A percentile compares a stretch with the other conserved stretches of the same genome.
Evolutionary conservation across 1,139 yeast species (phyloP).

Genomic region (Hemisphaericaspora xylofermentans): DNA sequence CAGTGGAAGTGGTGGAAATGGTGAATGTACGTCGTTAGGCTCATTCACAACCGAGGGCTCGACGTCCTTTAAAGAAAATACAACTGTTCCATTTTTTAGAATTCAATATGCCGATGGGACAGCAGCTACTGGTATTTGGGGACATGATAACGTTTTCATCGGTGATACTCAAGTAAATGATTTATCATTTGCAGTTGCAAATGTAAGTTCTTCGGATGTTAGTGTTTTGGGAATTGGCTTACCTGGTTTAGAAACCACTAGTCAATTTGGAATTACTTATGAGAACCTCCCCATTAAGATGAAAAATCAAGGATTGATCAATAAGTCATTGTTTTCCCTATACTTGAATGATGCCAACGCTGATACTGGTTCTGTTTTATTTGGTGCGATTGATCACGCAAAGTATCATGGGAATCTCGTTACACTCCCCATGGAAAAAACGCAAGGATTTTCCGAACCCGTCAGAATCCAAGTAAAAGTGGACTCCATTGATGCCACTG

Average conservation of each 20-base stretch:
- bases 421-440: constrained; percentile 11
- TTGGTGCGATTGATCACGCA: constrained; percentile 45
- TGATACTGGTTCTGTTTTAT: constrained; percentile 26
- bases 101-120: constrained; percentile 67
- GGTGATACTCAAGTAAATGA: constrained; percentile 40
- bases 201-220: constrained; percentile 37
- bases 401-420: constrained; percentile 40
- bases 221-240: constrained; percentile 60
- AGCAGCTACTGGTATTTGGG: constrained; percentile 61
- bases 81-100: constrained; percentile 23
- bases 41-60: constrained; percentile 38
- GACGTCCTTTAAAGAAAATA: constrained; percentile 34
- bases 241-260: constrained; percentile 47
- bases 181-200: constrained; percentile 55
- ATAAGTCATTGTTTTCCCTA: constrained; percentile 51
- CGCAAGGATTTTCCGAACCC: constrained; percentile 9
- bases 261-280: constrained; percentile 20
- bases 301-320: constrained; percentile 45
- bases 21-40: constrained; percentile 40
- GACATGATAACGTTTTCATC: constrained; percentile 42
- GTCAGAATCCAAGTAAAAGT: constrained; percentile 17
- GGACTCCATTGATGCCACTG: constrained; percentile 14
- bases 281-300: constrained; percentile 34
- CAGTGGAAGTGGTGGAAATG: constrained; percentile 4
- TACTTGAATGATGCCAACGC: constrained; percentile 38